Evolutionary conservation across 2,329 filamentous ascomycete species (phyloP), one percentile per base, ranked within the genome.

Genomic region (Laburnicola sp.): DNA sequence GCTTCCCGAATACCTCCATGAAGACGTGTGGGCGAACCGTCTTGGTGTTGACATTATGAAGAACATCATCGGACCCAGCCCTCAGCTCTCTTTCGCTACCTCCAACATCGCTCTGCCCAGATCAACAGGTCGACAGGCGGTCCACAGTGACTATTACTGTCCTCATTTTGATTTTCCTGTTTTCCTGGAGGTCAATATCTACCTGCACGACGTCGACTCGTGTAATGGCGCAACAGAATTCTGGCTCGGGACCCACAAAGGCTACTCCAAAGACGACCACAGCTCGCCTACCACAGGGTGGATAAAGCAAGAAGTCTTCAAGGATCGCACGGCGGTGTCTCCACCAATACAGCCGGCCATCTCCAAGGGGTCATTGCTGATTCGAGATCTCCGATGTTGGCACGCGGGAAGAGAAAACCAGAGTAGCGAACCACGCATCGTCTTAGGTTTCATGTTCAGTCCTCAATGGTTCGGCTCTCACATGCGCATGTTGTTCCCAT

Each of bases 191-290:
- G 63, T 78, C 37, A 78, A 78, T 58, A 70, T 75, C 47, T 73
- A 72, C 46, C 70, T 78, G 5, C 65, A 78, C 9, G 74, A 75
- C 47, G 73, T 72, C 4, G 62, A 66, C 8, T 64, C 71, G 2
- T 55, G 70, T 7, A 78, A 78, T 48, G 77, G 77, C 22, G 66
- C 70, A 1, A 80, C 76, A 0, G 77, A 80, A 59, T 62, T 79
- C n/a, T 80, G 77, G 77, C 64, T 73, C 0, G 77, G 77, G 2
- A 75, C 70, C 1, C 77, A 80, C 57, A 41, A 62, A 8, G 65
- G 69, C 32, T 70, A 72, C 48, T 57, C 69, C 51, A 53, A 63
- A 31, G 50, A 63, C 25, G 60, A 66, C 37, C 66, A 70, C 49
- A 53, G 27, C 51, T 60, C 37, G 38, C 49, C 45, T 50, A 61